Conservation (phyloP, 1,139 yeast genomes). For the Kurtzmaniella natalensis region DNA sequence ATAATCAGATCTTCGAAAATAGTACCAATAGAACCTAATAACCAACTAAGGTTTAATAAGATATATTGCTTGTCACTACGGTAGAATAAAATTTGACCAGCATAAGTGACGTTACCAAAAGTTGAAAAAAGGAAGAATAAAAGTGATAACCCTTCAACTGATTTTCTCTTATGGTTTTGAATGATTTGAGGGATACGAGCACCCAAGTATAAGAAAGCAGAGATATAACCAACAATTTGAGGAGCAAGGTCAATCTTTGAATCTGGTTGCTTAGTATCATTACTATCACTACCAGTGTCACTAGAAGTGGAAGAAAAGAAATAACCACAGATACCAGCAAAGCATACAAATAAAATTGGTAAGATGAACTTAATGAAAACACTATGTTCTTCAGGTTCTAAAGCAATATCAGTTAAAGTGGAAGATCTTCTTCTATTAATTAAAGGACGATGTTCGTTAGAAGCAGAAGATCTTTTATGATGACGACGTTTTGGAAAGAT, state of each 20-base stretch:
- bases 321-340: conserved; percentile 64
- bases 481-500: conserved; percentile 36
- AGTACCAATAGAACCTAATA: conserved; percentile 71
- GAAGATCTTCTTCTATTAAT: conserved; percentile 39
- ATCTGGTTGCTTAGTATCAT: conserved; percentile 11
- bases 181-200: conserved; percentile 79
- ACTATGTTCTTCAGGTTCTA: conserved; percentile 41
- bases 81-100: conserved; percentile 66
- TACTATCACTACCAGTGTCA: conserved; percentile 11
- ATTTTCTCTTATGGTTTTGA: conserved; percentile 63
- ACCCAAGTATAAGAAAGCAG: conserved; percentile 66
- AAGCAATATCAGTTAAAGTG: conserved; percentile 40
- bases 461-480: conserved; percentile 10
- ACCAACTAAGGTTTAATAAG: conserved; percentile 64
- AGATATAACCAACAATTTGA: conserved; percentile 65
- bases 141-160: conserved; percentile 71
- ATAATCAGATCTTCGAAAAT: conserved; percentile 63
- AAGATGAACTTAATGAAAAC: conserved; percentile 49
- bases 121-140: conserved; percentile 73
- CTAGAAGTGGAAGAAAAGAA: conserved; percentile 36
- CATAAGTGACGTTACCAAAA: conserved; percentile 72
- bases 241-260: conserved; percentile 49
- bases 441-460: conserved; percentile 14
- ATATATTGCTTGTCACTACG: conserved; percentile 60
- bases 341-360: conserved; percentile 61